Base-by-base conservation (phyloP, 1,284 basidiomycete genomes). In the Chondrostereum purpureum region DNA sequence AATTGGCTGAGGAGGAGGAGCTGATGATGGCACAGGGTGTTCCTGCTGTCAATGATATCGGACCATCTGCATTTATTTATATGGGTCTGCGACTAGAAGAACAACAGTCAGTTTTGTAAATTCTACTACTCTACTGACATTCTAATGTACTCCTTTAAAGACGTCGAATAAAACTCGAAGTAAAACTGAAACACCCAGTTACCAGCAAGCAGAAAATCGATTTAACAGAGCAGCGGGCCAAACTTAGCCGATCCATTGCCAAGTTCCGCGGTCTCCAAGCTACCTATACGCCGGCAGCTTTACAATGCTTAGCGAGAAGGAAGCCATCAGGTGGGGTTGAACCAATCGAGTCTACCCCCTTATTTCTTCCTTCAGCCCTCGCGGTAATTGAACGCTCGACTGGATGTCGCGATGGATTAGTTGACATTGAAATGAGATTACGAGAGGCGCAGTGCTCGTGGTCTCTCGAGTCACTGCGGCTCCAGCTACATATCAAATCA, bases 41-140 rank as follows among this genome's bases (percentile, higher is more conserved):
- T 5, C 39, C 34, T 5, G 13, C 17, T 24, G 10, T 39, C 14
- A 46, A 51, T 22, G 24, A 40, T 6, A 42, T 48, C 16, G 44
- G 31, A n/a, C 39, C 40, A 19, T 39, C 39, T 34, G 22, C 23
- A 10, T 51, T 45, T 23, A 34, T 51, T 3, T 24, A 14, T 16
- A 37, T 20, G 19, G 36, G 11, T 10, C 34, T 42, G 19, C 39
- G 41, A 16, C 8, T 51, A 8, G 50, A 48, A 39, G 50, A 51
- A 18, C 17, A 39, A 17, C 50, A 51, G 50, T 50, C 22, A 33
- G n/a, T 33, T 11, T n/a, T 33, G 10, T n/a, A n/a, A 33, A n/a
- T 33, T 33, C n/a, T 33, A 33, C 27, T n/a, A 33, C n/a, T 33
- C 11, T 33, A 33, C 27, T 33, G n/a, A 10, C n/a, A n/a, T 11